These are phyloP conservation scores for Candida tunisiensis DNA, from an alignment of 1,139 yeast species.

Conservation along the genomic window DNA sequence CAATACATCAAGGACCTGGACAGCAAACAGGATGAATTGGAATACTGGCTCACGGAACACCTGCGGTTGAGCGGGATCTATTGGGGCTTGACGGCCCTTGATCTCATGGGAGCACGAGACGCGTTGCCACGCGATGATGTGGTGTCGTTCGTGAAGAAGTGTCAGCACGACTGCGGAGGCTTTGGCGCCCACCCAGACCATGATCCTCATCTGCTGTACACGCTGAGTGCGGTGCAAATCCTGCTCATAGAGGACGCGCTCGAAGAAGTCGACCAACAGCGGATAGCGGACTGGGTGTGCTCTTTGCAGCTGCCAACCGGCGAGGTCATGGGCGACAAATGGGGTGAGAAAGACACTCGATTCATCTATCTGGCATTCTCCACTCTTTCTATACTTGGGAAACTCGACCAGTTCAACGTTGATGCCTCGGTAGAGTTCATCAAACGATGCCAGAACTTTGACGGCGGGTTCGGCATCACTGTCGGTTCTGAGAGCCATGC, in stretches of 20 bases:
- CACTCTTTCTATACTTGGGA: slow-evolving; percentile 51
- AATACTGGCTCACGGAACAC: slow-evolving; percentile 86
- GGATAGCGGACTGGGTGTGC: slow-evolving; percentile 31
- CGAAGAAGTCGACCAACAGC: slow-evolving; percentile 22
- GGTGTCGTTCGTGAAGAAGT: slow-evolving; percentile 45
- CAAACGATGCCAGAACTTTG: slow-evolving; percentile 64
- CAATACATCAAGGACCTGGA: slow-evolving; percentile 34
- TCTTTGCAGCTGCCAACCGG: slow-evolving; percentile 57
- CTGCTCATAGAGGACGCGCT: slow-evolving; percentile 49
- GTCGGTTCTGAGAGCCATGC: slow-evolving; percentile 96
- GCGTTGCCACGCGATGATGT: slow-evolving; percentile 46
- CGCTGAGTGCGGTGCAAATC: slow-evolving; percentile 76
- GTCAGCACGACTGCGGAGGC: slow-evolving; percentile 53
- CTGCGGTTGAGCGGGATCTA: slow-evolving; percentile 76
- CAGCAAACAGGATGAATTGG: slow-evolving; percentile 35
- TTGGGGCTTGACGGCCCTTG: slow-evolving; percentile 83
- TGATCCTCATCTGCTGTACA: slow-evolving; percentile 79
- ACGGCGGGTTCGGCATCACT: slow-evolving; percentile 87
- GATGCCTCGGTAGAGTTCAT: slow-evolving; percentile 55
- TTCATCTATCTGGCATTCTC: slow-evolving; percentile 75
- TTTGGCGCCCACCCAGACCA: slow-evolving; percentile 84
- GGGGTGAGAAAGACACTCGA: slow-evolving; percentile 87
- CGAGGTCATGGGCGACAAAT: slow-evolving; percentile 73
- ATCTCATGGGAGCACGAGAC: slow-evolving; percentile 38
- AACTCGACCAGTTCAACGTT: slow-evolving; percentile 39